Conservation (phyloP, 139 green algal species). For the Pleodorina starrii region DNA sequence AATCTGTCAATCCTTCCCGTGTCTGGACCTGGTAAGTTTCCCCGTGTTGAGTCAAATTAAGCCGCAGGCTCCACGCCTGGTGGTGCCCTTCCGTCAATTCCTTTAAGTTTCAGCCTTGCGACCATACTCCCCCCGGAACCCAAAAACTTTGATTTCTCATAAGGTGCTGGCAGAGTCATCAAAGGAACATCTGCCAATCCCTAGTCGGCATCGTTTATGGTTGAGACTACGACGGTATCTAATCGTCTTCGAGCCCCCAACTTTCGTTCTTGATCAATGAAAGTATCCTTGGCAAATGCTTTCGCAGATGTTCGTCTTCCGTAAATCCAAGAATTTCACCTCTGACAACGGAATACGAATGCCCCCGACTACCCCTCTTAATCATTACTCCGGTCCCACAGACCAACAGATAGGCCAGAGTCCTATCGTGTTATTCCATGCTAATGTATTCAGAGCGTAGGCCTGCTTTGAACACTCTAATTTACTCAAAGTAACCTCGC, state of each 20-base stretch:
- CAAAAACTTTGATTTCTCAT: too few relatives aligned
- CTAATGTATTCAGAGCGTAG: too few relatives aligned
- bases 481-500: too few relatives aligned
- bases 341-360: conserved; percentile 99
- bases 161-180: conserved; percentile 98
- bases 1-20: conserved; percentile 97
- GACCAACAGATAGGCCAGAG: too few relatives aligned
- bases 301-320: conserved; percentile 99
- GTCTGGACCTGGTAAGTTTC: conserved; percentile 97
- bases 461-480: too few relatives aligned
- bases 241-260: conserved; percentile 99
- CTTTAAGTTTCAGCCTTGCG: conserved; percentile 95
- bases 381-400: too few relatives aligned
- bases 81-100: conserved; percentile 97
- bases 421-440: too few relatives aligned
- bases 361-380: too few relatives aligned
- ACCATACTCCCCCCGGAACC: too few relatives aligned
- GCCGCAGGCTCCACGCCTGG: conserved; percentile 94
- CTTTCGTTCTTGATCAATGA: conserved; percentile 99
- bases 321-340: conserved; percentile 99
- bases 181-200: conserved; percentile 94
- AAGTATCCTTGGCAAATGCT: conserved; percentile 99
- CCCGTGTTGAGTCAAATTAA: conserved; percentile 98
- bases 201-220: conserved; percentile 99
- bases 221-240: conserved; percentile 99